Evolutionary conservation across 1,284 basidiomycete species (phyloP).

Genomic region (Xanthoconium separans): DNA sequence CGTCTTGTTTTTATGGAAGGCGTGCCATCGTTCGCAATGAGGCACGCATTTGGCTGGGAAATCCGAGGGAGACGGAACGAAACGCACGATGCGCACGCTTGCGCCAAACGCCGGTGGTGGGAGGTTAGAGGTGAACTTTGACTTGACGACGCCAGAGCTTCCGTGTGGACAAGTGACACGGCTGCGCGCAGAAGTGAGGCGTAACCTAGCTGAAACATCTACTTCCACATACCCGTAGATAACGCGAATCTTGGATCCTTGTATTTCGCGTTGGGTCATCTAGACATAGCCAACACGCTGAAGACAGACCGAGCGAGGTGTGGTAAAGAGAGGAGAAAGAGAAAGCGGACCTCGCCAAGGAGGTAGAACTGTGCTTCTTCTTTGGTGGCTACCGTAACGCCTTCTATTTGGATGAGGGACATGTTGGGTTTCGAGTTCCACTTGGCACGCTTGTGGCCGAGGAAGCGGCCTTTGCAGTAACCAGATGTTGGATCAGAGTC

Average conservation of each 20-base stretch:
- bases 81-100: constrained; percentile 85
- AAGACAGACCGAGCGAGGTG: neutral
- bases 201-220: constrained; percentile 10
- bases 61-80: neutral
- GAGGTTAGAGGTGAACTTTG: constrained; percentile 97
- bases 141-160: constrained; percentile 94
- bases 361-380: constrained; percentile 98
- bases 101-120: constrained; percentile 96
- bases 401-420: constrained; percentile 96
- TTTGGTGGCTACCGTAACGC: constrained; percentile 88
- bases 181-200: constrained; percentile 37
- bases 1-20: too few species aligned
- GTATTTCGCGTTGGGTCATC: constrained; percentile 90
- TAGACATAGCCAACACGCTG: constrained; percentile 99
- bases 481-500: too few species aligned
- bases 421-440: constrained; percentile 95
- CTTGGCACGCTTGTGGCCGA: constrained; percentile 98
- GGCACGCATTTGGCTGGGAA: neutral
- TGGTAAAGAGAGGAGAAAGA: neutral
- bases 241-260: constrained; percentile 91
- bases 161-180: constrained; percentile 93
- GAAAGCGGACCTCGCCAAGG: constrained; percentile 86
- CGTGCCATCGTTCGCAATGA: too few species aligned
- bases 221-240: constrained; percentile 88
- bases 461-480: constrained; percentile 97